Percentiles rank a stretch among this genome's conserved stretches.
These are phyloP conservation scores for Pythium aristosporum DNA, from an alignment of 352 stramenopile species.

Conservation along the genomic window DNA sequence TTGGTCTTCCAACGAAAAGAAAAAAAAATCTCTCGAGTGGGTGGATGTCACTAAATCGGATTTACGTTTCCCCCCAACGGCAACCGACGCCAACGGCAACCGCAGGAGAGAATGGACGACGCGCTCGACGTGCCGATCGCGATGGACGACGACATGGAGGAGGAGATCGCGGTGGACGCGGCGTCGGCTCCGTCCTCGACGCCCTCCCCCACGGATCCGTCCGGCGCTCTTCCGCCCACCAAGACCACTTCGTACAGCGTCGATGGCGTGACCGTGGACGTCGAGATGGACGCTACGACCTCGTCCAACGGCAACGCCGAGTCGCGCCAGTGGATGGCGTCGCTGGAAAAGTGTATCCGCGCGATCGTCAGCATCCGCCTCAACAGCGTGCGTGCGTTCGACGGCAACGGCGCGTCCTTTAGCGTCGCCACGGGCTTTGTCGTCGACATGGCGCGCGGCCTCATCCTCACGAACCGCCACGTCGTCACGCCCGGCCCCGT, in stretches of 20 bases:
- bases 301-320: slow-evolving; percentile 35
- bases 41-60: slow-evolving; percentile 8
- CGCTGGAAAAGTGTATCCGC: slow-evolving; percentile 67
- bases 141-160: slow-evolving; percentile 27
- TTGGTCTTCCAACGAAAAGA: background rate
- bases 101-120: slow-evolving; percentile 19
- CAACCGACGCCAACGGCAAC: background rate
- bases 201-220: background rate
- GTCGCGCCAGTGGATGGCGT: slow-evolving; percentile 70
- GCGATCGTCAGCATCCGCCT: slow-evolving; percentile 88
- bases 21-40: too few relatives aligned
- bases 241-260: slow-evolving; percentile 31
- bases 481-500: slow-evolving; percentile 89
- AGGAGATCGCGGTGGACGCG: slow-evolving; percentile 17
- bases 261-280: slow-evolving; percentile 40
- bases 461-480: slow-evolving; percentile 93
- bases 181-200: background rate
- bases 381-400: slow-evolving; percentile 84
- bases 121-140: slow-evolving; percentile 18
- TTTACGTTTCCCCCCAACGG: background rate
- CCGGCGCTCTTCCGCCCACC: background rate
- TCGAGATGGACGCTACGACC: slow-evolving; percentile 30
- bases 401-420: slow-evolving; percentile 84
- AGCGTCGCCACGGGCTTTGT: slow-evolving; percentile 91
- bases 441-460: slow-evolving; percentile 82